Evolutionary conservation across 345 rosid species (phyloP).

Genomic region (Pugionium dolabratum): DNA sequence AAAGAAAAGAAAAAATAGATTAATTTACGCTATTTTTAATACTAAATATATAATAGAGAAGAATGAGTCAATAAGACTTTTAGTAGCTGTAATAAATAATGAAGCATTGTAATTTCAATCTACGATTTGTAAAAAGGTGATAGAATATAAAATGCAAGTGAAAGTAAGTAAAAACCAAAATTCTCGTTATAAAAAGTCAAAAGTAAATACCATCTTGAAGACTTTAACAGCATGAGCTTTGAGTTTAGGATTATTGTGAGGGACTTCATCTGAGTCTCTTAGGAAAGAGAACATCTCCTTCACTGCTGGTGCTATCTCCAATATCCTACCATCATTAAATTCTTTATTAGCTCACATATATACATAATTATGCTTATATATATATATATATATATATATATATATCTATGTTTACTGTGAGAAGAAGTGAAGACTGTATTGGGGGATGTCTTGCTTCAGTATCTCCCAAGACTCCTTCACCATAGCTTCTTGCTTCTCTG

Average conservation of each 20-base stretch:
- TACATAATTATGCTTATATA: too few relatives aligned
- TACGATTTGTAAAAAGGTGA: not conserved
- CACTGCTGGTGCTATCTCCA: slow-evolving; percentile 75
- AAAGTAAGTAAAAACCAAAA: not conserved
- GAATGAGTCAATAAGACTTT: not conserved
- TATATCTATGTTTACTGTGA: slow-evolving; percentile 27
- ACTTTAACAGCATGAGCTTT: slow-evolving; percentile 72
- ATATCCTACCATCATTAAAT: slow-evolving; percentile 37
- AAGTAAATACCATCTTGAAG: slow-evolving; percentile 54
- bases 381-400: too few relatives aligned
- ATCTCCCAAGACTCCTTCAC: slow-evolving; percentile 71
- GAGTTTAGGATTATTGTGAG: slow-evolving; percentile 64
- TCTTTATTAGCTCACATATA: slow-evolving; percentile 11
- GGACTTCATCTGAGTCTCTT: slow-evolving; percentile 55
- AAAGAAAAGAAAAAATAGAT: too few relatives aligned
- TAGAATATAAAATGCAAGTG: slow-evolving; percentile 1
- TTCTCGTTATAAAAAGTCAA: too few relatives aligned
- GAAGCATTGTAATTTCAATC: slow-evolving; percentile 1
- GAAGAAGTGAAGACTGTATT: slow-evolving; percentile 56
- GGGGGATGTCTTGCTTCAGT: slow-evolving; percentile 53
- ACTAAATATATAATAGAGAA: too few relatives aligned
- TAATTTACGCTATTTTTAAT: too few relatives aligned
- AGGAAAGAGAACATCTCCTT: slow-evolving; percentile 61
- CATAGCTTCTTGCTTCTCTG: slow-evolving; percentile 62
- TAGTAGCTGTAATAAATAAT: not conserved